phyloP scores from a whole-genome alignment of 2,329 filamentous ascomycete genomes.

The Fonsecaea erecta region DNA sequence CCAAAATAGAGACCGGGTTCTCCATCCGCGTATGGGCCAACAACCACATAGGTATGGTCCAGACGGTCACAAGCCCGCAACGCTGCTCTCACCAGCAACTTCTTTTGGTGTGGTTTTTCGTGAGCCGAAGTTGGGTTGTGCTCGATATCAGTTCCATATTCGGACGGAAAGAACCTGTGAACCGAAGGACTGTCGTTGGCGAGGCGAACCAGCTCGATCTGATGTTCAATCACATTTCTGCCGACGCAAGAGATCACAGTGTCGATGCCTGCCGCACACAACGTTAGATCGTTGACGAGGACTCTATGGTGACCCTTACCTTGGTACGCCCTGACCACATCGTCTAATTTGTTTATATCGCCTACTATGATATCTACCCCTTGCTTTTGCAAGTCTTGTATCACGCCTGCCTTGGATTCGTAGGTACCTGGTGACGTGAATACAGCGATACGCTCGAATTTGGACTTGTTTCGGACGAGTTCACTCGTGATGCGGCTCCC shows the following conservation, averaged over 20 bases:
- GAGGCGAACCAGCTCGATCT: constrained; percentile 64
- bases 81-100: constrained; percentile 67
- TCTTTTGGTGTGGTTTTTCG: constrained; percentile 71
- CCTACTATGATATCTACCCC: constrained; percentile 62
- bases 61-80: constrained; percentile 57
- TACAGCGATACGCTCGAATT: constrained; percentile 58
- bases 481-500: constrained; percentile 56
- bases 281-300: background rate
- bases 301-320: constrained; percentile 40
- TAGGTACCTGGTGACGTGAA: constrained; percentile 61
- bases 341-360: constrained; percentile 56
- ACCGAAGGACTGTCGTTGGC: constrained; percentile 60
- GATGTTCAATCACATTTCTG: constrained; percentile 62
- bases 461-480: constrained; percentile 49
- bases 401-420: constrained; percentile 53
- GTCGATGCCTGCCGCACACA: constrained; percentile 53
- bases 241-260: constrained; percentile 69
- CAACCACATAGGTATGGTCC: constrained; percentile 69
- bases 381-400: constrained; percentile 52
- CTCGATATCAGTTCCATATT: constrained; percentile 70
- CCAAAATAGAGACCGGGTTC: constrained; percentile 61
- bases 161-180: constrained; percentile 68
- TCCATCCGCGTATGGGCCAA: constrained; percentile 67
- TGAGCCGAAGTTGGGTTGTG: constrained; percentile 60
- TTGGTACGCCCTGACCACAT: constrained; percentile 60